Conservation (phyloP, 176 grass and related monocot species). For the Eragrostis curvula region DNA sequence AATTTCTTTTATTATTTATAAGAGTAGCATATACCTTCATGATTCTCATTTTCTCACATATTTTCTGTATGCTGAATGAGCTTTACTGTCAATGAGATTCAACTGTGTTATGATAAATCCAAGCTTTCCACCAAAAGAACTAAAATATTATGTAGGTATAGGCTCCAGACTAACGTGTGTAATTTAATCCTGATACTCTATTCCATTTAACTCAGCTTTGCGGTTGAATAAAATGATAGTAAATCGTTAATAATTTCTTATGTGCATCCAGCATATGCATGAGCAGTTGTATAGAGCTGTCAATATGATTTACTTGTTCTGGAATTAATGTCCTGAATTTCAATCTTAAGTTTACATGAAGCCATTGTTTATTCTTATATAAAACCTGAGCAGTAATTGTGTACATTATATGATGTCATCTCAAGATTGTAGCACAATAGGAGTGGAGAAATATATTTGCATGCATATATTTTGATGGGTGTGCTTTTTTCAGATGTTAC, state of each 20-base stretch:
- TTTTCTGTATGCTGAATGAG: not conserved
- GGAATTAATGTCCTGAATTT: not conserved
- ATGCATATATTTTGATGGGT: constrained; percentile 19
- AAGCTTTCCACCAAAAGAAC: constrained; percentile 2
- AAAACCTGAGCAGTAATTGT: not conserved
- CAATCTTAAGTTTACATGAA: not conserved
- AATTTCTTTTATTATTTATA: not conserved
- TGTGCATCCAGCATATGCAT: not conserved
- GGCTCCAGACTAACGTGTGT: not conserved
- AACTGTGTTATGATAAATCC: not conserved
- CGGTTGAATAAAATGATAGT: not conserved
- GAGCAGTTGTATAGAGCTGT: not conserved
- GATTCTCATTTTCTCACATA: not conserved
- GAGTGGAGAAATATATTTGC: not conserved
- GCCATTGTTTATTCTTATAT: not conserved
- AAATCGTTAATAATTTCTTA: not conserved
- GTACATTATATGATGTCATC: constrained; percentile 11
- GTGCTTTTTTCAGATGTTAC: not conserved
- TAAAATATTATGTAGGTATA: not conserved
- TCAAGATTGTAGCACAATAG: constrained; percentile 16
- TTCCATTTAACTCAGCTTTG: not conserved
- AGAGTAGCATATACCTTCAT: not conserved
- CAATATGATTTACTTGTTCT: not conserved
- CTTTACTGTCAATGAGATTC: constrained; percentile 18
- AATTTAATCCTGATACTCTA: constrained; percentile 5